Evolutionary conservation across 1,284 basidiomycete genomes (phyloP).

Genomic region (Thecaphora thlaspeos): DNA sequence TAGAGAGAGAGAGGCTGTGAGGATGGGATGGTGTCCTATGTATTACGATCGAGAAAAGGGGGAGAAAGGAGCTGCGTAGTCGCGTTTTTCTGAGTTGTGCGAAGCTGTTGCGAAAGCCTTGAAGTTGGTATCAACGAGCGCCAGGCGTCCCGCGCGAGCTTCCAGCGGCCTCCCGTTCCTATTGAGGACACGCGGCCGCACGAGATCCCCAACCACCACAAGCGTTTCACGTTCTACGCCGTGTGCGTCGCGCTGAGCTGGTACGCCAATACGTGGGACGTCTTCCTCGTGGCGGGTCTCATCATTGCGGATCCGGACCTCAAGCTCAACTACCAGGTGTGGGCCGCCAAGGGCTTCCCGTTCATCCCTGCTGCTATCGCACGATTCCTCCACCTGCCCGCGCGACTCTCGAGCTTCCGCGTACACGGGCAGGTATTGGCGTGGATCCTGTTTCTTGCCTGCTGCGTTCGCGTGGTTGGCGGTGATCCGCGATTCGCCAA

Average conservation of each 20-base stretch:
- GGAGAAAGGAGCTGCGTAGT: too few relatives aligned
- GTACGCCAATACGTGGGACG: conserved; percentile 48
- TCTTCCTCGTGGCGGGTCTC: conserved; percentile 51
- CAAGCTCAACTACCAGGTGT: conserved; percentile 45
- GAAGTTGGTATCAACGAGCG: too few relatives aligned
- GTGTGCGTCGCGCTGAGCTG: conserved; percentile 42
- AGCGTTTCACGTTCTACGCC: conserved; percentile 46
- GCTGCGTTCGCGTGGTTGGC: conserved; percentile 34
- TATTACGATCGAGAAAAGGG: too few relatives aligned
- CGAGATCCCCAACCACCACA: conserved; percentile 46
- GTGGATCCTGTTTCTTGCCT: conserved; percentile 43
- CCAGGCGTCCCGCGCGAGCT: too few relatives aligned
- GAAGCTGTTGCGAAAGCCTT: too few relatives aligned
- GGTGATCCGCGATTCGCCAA: conserved; percentile 18
- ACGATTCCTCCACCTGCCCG: conserved; percentile 16
- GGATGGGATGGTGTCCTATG: too few relatives aligned
- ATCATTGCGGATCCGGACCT: conserved; percentile 47
- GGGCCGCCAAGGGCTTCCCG: conserved; percentile 32
- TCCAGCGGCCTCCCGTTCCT: too few relatives aligned
- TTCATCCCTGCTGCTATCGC: conserved; percentile 20
- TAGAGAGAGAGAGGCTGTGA: too few relatives aligned
- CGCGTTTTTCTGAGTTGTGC: too few relatives aligned
- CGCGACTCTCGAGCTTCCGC: conserved; percentile 20
- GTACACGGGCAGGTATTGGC: conserved; percentile 40
- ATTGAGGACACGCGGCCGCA: too few relatives aligned